Evolutionary conservation across 441 rosid genomes (phyloP).

Genomic region (California macrophylla): DNA sequence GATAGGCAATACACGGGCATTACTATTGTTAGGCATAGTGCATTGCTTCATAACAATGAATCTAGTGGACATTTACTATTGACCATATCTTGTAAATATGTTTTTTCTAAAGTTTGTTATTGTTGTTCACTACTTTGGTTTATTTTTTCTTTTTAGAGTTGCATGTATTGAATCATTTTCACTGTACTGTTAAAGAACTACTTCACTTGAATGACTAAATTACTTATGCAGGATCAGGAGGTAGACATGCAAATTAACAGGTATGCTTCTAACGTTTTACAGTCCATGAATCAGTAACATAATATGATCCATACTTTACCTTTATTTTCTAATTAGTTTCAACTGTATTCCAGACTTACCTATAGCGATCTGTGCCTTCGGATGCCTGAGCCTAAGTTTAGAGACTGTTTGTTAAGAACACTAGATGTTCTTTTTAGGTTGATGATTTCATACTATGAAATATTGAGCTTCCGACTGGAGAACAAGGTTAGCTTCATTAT

Average conservation of each 20-base stretch:
- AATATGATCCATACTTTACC: conserved; percentile 14
- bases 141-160: conserved; percentile 7
- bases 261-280: conserved; percentile 34
- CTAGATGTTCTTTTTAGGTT: conserved; percentile 69
- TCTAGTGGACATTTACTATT: neutral
- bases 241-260: conserved; percentile 52
- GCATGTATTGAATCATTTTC: conserved; percentile 7
- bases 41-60: neutral
- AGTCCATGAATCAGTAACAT: conserved; percentile 9
- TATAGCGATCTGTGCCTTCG: conserved; percentile 94
- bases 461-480: conserved; percentile 69
- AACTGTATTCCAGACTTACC: conserved; percentile 67
- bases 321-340: conserved; percentile 25
- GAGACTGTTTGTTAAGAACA: conserved; percentile 82
- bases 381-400: conserved; percentile 93
- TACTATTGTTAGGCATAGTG: neutral
- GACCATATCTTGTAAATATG: neutral
- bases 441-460: conserved; percentile 79
- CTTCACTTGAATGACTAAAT: conserved; percentile 21
- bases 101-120: neutral
- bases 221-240: conserved; percentile 62
- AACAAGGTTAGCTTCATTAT: conserved; percentile 37
- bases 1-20: neutral
- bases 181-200: conserved; percentile 14
- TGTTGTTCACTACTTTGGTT: conserved; percentile 5